Conservation (phyloP, 1,139 yeast species). For the Candida mesenterica region DNA sequence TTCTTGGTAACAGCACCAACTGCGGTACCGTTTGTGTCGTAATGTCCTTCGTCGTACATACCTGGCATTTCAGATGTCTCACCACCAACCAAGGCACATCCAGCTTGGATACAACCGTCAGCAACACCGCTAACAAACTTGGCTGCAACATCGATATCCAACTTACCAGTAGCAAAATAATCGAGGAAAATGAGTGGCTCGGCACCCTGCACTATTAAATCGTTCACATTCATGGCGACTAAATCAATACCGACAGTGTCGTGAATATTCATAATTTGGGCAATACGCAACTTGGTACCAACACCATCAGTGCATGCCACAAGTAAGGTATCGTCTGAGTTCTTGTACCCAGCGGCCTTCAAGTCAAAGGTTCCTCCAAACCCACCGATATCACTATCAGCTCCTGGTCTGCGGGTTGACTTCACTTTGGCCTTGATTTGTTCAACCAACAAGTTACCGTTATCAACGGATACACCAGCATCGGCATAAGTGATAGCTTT, state of each 20-base stretch:
- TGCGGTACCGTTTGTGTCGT: slow-evolving; percentile 97
- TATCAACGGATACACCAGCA: slow-evolving; percentile 97
- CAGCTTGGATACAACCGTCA: slow-evolving; percentile 90
- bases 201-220: slow-evolving; percentile 97
- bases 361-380: slow-evolving; percentile 96
- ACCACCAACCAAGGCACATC: slow-evolving; percentile 98
- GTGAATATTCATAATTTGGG: slow-evolving; percentile 85
- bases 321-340: slow-evolving; percentile 68
- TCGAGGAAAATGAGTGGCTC: slow-evolving; percentile 95
- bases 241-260: slow-evolving; percentile 97
- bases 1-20: slow-evolving; percentile 94
- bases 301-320: slow-evolving; percentile 99
- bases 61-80: slow-evolving; percentile 99
- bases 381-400: slow-evolving; percentile 98
- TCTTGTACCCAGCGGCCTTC: slow-evolving; percentile 78
- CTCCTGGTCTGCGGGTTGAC: slow-evolving; percentile 94
- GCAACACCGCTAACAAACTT: slow-evolving; percentile 95
- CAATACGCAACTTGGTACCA: slow-evolving; percentile 94
- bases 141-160: slow-evolving; percentile 81
- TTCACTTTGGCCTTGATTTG: slow-evolving; percentile 87
- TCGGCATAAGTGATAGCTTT: slow-evolving; percentile 72
- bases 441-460: slow-evolving; percentile 87
- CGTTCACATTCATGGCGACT: slow-evolving; percentile 98
- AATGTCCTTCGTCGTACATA: slow-evolving; percentile 91
- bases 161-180: slow-evolving; percentile 92